These are phyloP conservation scores for Neofusicoccum umdonicola DNA, from an alignment of 2,329 filamentous ascomycete species.

Conservation along the genomic window DNA sequence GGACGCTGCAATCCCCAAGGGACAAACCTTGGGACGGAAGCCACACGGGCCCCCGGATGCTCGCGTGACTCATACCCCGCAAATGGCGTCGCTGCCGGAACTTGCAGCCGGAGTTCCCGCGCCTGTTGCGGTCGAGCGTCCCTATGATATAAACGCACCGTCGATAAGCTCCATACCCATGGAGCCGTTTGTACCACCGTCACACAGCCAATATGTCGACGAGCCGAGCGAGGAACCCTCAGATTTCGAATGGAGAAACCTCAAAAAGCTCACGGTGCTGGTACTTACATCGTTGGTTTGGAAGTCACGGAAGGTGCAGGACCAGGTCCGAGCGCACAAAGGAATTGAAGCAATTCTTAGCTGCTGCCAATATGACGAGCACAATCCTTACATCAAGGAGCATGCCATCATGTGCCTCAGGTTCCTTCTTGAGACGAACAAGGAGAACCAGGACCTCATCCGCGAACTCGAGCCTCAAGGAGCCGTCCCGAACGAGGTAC, in stretches of 20 bases:
- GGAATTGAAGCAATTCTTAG: conserved; percentile 85
- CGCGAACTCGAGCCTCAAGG: conserved; percentile 53
- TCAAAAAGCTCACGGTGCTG: conserved; percentile 89
- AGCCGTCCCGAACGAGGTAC: conserved; percentile 46
- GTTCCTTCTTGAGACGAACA: conserved; percentile 67
- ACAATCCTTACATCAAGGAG: conserved; percentile 93
- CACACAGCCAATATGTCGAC: conserved; percentile 47
- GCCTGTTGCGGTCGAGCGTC: conserved; percentile 59
- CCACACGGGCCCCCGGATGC: conserved; percentile 51
- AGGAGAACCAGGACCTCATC: conserved; percentile 70
- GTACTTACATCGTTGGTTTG: conserved; percentile 87
- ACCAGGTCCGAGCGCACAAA: conserved; percentile 79
- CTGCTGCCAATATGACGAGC: conserved; percentile 86
- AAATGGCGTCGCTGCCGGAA: conserved; percentile 25
- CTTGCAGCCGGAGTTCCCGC: conserved; percentile 27
- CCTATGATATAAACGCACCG: conserved; percentile 55
- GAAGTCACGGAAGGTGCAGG: conserved; percentile 80
- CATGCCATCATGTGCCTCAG: conserved; percentile 57
- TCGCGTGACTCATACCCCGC: conserved; percentile 32
- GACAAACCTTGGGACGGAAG: conserved; percentile 46
- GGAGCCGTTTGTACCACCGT: conserved; percentile 43
- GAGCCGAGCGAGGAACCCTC: conserved; percentile 57
- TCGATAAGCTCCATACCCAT: conserved; percentile 38
- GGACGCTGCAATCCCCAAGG: conserved; percentile 80
- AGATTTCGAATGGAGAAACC: conserved; percentile 72